phyloP scores from a whole-genome alignment of 1,139 yeast genomes.

The Citeromyces hawaiiensis region DNA sequence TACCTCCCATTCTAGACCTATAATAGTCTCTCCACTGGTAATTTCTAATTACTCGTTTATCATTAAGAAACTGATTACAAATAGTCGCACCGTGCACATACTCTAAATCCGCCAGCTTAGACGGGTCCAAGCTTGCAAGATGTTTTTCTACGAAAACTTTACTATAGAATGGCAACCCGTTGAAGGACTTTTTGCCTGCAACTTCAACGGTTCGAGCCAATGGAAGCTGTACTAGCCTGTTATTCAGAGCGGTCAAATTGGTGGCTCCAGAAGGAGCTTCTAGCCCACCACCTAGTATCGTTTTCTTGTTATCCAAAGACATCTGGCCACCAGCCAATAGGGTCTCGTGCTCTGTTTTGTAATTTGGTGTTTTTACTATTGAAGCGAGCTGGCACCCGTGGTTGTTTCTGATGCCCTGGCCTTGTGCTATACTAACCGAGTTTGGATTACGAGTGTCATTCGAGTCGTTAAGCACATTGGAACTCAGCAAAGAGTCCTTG shows the following conservation, averaged over 20 bases:
- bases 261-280: conserved; percentile 5
- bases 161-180: conserved; percentile 18
- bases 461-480: conserved; percentile 1
- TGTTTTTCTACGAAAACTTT: conserved; percentile 10
- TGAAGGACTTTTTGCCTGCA: conserved; percentile 10
- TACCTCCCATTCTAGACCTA: conserved; percentile 12
- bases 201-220: background rate
- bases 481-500: conserved; percentile 2
- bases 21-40: conserved; percentile 18
- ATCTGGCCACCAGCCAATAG: background rate
- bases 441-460: background rate
- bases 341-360: conserved; percentile 4
- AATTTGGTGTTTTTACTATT: conserved; percentile 16
- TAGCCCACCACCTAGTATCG: conserved; percentile 6
- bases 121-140: conserved; percentile 10
- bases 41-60: conserved; percentile 16
- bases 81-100: conserved; percentile 19
- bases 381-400: conserved; percentile 16
- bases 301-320: conserved; percentile 4
- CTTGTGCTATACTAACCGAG: conserved; percentile 10
- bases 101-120: conserved; percentile 17
- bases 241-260: conserved; percentile 5
- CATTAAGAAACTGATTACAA: conserved; percentile 16
- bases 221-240: conserved; percentile 5
- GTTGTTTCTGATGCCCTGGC: conserved; percentile 17